Conservation (phyloP, 495 filamentous ascomycete species). For the Hyaloscypha finlandica region DNA sequence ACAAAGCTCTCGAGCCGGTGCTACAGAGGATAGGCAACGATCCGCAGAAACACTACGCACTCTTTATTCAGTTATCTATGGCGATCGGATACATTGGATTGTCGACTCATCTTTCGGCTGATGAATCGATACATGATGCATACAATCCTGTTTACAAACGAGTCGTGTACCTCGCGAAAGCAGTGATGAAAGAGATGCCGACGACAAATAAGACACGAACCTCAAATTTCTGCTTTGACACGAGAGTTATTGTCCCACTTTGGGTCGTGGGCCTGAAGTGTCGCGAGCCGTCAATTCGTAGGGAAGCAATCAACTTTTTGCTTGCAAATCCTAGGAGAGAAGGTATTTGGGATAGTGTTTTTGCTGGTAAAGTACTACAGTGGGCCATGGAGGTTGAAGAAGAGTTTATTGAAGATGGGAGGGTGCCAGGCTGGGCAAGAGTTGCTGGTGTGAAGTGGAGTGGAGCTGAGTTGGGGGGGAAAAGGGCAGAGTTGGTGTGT, state of each 20-base stretch:
- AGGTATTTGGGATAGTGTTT: constrained; percentile 44
- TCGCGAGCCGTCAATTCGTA: constrained; percentile 43
- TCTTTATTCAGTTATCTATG: constrained; percentile 20
- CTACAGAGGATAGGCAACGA: constrained; percentile 5
- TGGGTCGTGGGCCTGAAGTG: constrained; percentile 43
- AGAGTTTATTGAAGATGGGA: constrained; percentile 17
- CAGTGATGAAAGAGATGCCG: constrained; percentile 22
- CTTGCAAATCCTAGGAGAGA: constrained; percentile 42
- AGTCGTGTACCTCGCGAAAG: constrained; percentile 20
- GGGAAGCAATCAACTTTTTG: constrained; percentile 43
- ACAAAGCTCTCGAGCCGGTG: constrained; percentile 16
- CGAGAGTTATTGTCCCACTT: constrained; percentile 39
- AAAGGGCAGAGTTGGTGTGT: constrained; percentile 20
- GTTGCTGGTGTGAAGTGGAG: constrained; percentile 21
- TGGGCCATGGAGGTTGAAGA: constrained; percentile 26
- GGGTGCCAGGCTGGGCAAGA: constrained; percentile 22
- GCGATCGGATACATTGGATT: constrained; percentile 22
- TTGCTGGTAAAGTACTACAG: constrained; percentile 15
- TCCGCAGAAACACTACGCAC: constrained; percentile 21
- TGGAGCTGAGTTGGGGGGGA: constrained; percentile 13
- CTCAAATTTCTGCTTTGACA: constrained; percentile 29
- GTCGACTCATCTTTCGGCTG: constrained; percentile 17
- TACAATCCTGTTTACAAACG: constrained; percentile 21
- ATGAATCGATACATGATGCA: constrained; percentile 20
- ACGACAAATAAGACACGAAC: constrained; percentile 4